phyloP scores from a whole-genome alignment of 257 asterid genomes.

The Solanum raphanifolium region DNA sequence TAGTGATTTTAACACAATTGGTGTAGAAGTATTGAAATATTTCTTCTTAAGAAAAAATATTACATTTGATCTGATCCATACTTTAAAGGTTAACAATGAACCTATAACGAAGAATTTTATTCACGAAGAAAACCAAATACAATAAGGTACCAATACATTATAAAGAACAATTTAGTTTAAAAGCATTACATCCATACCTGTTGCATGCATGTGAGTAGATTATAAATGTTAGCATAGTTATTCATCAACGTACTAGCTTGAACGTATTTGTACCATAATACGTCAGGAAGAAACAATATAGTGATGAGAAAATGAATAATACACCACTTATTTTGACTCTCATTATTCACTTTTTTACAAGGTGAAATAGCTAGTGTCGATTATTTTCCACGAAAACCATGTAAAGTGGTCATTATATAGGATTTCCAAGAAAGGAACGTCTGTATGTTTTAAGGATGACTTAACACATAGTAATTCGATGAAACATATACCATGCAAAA shows the following conservation, averaged over 20 bases:
- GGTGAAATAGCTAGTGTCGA: neutral
- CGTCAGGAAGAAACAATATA: neutral
- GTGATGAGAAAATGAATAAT: too few relatives aligned
- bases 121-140: neutral
- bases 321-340: too few relatives aligned
- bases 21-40: neutral
- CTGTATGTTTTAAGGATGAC: neutral
- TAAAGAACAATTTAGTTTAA: neutral
- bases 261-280: slow-evolving; percentile 40
- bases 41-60: neutral
- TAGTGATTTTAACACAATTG: neutral
- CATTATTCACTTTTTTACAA: neutral
- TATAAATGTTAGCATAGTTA: slow-evolving; percentile 90
- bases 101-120: neutral
- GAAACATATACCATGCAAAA: neutral
- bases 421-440: neutral
- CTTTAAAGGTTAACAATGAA: neutral
- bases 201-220: slow-evolving; percentile 78
- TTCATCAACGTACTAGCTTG: slow-evolving; percentile 61
- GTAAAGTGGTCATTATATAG: neutral
- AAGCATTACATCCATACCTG: slow-evolving; percentile 30
- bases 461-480: neutral
- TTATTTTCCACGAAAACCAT: neutral
- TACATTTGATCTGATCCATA: neutral
- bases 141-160: neutral